Conservation (phyloP, 345 rosid genomes). For the Eucalyptus shirleyi region DNA sequence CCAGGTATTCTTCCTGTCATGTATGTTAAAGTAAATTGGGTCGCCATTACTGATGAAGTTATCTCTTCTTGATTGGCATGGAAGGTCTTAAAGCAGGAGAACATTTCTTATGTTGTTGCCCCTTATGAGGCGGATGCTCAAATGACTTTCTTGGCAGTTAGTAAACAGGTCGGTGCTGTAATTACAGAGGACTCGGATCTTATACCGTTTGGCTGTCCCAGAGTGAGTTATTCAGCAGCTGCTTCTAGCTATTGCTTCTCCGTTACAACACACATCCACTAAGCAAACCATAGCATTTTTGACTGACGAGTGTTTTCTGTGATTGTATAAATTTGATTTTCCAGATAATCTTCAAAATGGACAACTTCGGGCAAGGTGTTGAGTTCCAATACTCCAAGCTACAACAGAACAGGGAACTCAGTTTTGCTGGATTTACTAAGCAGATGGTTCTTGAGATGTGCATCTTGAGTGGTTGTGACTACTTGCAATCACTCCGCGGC, state of each 20-base stretch:
- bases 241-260: not conserved
- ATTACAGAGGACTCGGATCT: constrained; percentile 98
- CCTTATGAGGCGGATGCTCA: constrained; percentile 99
- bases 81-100: constrained; percentile 77
- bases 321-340: not conserved
- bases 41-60: not conserved
- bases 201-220: constrained; percentile 92
- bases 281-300: not conserved
- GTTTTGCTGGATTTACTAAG: constrained; percentile 60
- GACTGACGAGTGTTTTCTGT: not conserved
- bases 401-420: constrained; percentile 50
- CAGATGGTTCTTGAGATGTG: constrained; percentile 97
- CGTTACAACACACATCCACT: not conserved
- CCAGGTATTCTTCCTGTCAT: constrained; percentile 28
- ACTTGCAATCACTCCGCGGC: constrained; percentile 84
- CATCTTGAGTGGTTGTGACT: constrained; percentile 97
- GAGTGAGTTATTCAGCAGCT: constrained; percentile 41
- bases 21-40: not conserved
- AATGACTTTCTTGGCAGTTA: constrained; percentile 83
- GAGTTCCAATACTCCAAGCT: constrained; percentile 69
- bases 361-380: constrained; percentile 89
- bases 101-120: constrained; percentile 65
- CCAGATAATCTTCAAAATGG: constrained; percentile 92
- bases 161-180: constrained; percentile 77
- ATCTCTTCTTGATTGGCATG: constrained; percentile 1